A percentile compares a stretch with the other conserved stretches of the same genome.
Evolutionary conservation across 2,329 filamentous ascomycete species (phyloP).

Genomic region (Cladosporium sp.): DNA sequence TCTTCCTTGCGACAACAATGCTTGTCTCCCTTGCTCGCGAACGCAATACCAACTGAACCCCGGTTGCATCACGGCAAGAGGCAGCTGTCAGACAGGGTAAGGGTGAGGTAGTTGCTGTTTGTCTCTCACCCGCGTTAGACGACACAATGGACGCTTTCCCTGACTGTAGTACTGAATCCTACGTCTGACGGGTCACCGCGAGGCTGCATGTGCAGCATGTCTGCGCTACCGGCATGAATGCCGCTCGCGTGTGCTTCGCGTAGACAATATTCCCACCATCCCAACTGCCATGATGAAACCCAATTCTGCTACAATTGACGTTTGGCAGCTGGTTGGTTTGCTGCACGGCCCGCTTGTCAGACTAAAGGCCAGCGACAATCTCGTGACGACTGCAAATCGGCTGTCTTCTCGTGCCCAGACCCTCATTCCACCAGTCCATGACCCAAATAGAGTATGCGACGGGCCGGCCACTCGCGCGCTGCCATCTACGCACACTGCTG

Average conservation of each 20-base stretch:
- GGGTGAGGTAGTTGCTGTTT: not conserved
- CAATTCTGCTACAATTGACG: not conserved
- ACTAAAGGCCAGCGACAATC: not conserved
- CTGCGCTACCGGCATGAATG: not conserved
- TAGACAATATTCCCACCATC: constrained; percentile 7
- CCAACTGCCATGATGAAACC: not conserved
- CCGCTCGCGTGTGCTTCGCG: constrained; percentile 11
- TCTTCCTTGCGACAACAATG: no score
- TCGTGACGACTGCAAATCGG: not conserved
- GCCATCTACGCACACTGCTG: no score
- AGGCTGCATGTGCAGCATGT: not conserved
- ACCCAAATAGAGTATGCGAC: constrained; percentile 7
- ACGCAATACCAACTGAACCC: no score
- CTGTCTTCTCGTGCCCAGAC: not conserved
- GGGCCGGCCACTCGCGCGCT: not conserved
- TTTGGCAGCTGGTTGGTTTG: constrained; percentile 4
- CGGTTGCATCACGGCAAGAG: constrained; percentile 4
- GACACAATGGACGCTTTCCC: no score
- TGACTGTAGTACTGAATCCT: no score
- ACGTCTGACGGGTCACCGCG: no score
- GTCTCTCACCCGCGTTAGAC: constrained; percentile 1
- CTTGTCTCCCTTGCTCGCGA: constrained; percentile 1
- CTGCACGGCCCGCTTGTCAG: not conserved
- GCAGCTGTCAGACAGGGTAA: not conserved
- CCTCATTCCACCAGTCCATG: not conserved